These are phyloP conservation scores for Chamaecrista fasciculata DNA, from an alignment of 306 rosid species.

Conservation along the genomic window DNA sequence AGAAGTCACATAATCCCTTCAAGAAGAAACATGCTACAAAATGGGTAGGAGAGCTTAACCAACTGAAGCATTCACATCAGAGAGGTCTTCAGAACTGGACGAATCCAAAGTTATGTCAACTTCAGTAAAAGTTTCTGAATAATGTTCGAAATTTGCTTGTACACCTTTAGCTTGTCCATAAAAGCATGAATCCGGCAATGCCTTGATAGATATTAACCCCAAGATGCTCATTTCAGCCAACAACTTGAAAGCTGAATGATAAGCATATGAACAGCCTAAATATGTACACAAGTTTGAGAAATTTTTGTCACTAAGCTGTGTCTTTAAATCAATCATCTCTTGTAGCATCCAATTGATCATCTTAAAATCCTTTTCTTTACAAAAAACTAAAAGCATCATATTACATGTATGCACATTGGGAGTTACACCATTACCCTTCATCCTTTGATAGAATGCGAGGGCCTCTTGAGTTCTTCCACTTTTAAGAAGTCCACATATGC, in stretches of 20 bases:
- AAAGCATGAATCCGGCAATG: slow-evolving; percentile 4
- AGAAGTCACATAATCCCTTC: slow-evolving; percentile 12
- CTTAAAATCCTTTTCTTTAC: slow-evolving; percentile 38
- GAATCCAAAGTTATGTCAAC: slow-evolving; percentile 29
- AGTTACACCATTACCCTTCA: slow-evolving; percentile 53
- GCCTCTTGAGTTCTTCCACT: slow-evolving; percentile 58
- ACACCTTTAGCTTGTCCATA: slow-evolving; percentile 8
- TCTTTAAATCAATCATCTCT: slow-evolving; percentile 61
- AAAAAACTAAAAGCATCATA: slow-evolving; percentile 42
- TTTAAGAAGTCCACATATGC: slow-evolving; percentile 52
- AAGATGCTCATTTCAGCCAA: slow-evolving; percentile 52
- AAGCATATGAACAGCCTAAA: slow-evolving; percentile 18
- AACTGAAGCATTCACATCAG: slow-evolving; percentile 45
- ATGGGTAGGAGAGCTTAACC: slow-evolving; percentile 35
- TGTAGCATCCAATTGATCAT: slow-evolving; percentile 42
- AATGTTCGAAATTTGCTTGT: slow-evolving; percentile 31
- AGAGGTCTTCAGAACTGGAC: slow-evolving; percentile 51
- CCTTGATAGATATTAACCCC: slow-evolving; percentile 46
- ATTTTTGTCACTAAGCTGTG: slow-evolving; percentile 40
- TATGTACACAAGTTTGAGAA: slow-evolving; percentile 40
- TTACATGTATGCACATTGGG: slow-evolving; percentile 48
- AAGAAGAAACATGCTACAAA: neutral
- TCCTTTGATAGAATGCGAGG: slow-evolving; percentile 35
- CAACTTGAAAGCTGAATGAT: slow-evolving; percentile 25
- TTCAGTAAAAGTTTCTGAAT: slow-evolving; percentile 22